These are phyloP conservation scores for Cocos nucifera DNA, from an alignment of 176 grass and related monocot species.

Conservation along the genomic window DNA sequence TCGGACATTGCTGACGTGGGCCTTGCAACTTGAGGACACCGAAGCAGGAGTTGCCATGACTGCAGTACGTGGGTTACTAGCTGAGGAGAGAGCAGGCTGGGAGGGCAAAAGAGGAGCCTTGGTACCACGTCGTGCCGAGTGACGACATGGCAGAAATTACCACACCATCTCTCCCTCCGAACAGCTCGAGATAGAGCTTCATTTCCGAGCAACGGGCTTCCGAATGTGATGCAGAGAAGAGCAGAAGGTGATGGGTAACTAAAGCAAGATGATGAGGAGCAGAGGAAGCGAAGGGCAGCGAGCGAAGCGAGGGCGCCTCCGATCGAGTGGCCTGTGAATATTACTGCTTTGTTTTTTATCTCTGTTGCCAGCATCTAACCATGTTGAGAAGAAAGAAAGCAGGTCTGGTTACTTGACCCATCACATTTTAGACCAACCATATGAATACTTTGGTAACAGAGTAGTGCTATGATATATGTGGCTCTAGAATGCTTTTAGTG, in stretches of 20 bases:
- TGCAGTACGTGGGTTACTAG: constrained; percentile 34
- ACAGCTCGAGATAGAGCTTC: constrained; percentile 53
- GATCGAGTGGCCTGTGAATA: constrained; percentile 81
- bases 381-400: constrained; percentile 6
- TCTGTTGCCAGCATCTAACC: constrained; percentile 54
- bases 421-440: no score
- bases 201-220: constrained; percentile 70
- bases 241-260: constrained; percentile 36
- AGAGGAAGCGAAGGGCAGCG: constrained; percentile 56
- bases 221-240: background rate
- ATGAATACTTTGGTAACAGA: no score
- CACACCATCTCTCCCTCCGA: constrained; percentile 56
- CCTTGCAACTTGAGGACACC: background rate
- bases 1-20: background rate
- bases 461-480: no score
- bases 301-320: constrained; percentile 67
- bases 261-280: constrained; percentile 40
- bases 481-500: no score
- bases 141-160: constrained; percentile 74
- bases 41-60: constrained; percentile 26
- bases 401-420: background rate
- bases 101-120: constrained; percentile 75
- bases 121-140: constrained; percentile 69
- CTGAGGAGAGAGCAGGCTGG: constrained; percentile 17
- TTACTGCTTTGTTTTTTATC: constrained; percentile 60